phyloP scores from a whole-genome alignment of 2,329 filamentous ascomycete genomes.

The Plectosphaerella cucumerina region DNA sequence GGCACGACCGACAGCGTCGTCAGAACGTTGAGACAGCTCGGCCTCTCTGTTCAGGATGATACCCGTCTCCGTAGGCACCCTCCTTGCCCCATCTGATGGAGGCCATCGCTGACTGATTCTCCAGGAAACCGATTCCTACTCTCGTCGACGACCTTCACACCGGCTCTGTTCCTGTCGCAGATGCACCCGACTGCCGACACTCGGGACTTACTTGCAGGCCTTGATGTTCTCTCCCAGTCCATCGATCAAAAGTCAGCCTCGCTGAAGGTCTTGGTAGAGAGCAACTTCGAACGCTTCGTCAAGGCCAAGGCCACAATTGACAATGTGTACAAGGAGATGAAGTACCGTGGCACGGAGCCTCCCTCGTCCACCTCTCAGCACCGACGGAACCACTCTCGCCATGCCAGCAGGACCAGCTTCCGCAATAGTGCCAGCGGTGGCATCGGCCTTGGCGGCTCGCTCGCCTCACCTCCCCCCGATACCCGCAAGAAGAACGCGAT shows the following conservation, averaged over 20 bases:
- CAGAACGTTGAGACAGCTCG: conserved; percentile 68
- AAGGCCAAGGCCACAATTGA: conserved; percentile 97
- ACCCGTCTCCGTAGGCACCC: conserved; percentile 62
- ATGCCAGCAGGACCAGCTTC: conserved; percentile 64
- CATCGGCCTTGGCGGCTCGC: conserved; percentile 32
- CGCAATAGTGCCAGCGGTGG: conserved; percentile 43
- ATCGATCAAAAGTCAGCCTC: conserved; percentile 98
- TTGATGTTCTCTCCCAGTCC: conserved; percentile 81
- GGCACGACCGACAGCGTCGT: conserved; percentile 88
- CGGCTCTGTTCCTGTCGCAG: conserved; percentile 85
- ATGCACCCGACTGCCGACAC: conserved; percentile 86
- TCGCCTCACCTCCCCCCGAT: conserved; percentile 38
- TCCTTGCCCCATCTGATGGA: conserved; percentile 8
- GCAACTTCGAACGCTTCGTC: conserved; percentile 97
- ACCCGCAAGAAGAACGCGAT: conserved; percentile 82
- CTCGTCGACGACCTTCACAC: conserved; percentile 93
- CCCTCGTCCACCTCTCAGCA: conserved; percentile 30
- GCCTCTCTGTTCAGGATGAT: conserved; percentile 82
- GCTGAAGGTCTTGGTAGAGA: conserved; percentile 92
- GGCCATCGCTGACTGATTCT: conserved; percentile 9
- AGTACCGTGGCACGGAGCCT: conserved; percentile 58
- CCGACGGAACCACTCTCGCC: conserved; percentile 54
- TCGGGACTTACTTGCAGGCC: conserved; percentile 70
- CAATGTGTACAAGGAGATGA: conserved; percentile 99
- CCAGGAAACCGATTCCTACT: conserved; percentile 87